Percentiles rank a stretch among this genome's conserved stretches.
These are phyloP conservation scores for Lasiosphaeriaceae sp. DNA, from an alignment of 495 filamentous ascomycete species.

Conservation along the genomic window DNA sequence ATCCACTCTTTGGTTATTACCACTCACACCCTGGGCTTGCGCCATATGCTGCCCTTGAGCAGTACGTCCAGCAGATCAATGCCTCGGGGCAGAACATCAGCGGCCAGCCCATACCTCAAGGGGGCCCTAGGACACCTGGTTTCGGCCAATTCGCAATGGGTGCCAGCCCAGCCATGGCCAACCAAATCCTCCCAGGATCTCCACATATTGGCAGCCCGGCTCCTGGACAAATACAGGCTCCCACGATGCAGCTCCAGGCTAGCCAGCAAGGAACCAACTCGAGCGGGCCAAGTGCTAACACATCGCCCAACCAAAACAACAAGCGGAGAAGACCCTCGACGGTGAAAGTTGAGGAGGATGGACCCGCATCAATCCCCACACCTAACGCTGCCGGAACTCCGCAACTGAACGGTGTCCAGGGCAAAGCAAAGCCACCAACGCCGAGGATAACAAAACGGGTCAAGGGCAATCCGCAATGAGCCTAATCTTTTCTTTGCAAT, in stretches of 20 bases:
- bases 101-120: slow-evolving; percentile 38
- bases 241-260: slow-evolving; percentile 67
- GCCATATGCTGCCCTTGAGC: slow-evolving; percentile 58
- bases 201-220: slow-evolving; percentile 58
- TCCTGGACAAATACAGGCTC: slow-evolving; percentile 55
- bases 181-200: slow-evolving; percentile 57
- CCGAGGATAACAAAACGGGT: slow-evolving; percentile 44
- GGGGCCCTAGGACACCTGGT: slow-evolving; percentile 43
- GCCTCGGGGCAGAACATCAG: slow-evolving; percentile 31
- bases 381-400: slow-evolving; percentile 35
- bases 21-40: slow-evolving; percentile 54
- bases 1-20: slow-evolving; percentile 59
- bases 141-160: slow-evolving; percentile 49
- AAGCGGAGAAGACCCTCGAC: slow-evolving; percentile 74
- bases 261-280: slow-evolving; percentile 68
- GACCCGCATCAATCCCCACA: slow-evolving; percentile 42
- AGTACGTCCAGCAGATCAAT: slow-evolving; percentile 49
- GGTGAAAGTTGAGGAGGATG: slow-evolving; percentile 72
- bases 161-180: slow-evolving; percentile 51
- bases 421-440: slow-evolving; percentile 41
- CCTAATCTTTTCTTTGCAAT: not conserved
- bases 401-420: slow-evolving; percentile 43
- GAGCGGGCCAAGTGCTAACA: slow-evolving; percentile 75
- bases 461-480: slow-evolving; percentile 35
- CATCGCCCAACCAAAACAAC: slow-evolving; percentile 74